phyloP scores from a whole-genome alignment of 768 basidiomycete species.

The Tubosaeta sp. region DNA sequence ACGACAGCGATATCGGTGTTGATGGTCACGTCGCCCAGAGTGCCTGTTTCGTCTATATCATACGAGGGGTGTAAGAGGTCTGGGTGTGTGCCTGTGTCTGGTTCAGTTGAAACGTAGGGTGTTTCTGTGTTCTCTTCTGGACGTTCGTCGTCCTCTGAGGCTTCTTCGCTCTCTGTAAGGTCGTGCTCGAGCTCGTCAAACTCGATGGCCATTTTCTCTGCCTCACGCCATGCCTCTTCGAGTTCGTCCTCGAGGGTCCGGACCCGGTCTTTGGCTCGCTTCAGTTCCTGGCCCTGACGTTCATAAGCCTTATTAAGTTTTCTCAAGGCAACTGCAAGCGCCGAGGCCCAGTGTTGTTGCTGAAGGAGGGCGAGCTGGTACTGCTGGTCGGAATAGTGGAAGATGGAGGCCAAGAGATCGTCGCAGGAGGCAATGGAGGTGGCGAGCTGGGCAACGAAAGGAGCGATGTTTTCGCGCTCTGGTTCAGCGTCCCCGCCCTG shows the following conservation, averaged over 20 bases:
- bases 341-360: slow-evolving; percentile 70
- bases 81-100: slow-evolving; percentile 12
- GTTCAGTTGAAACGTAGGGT: not conserved
- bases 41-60: slow-evolving; percentile 26
- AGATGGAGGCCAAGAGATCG: slow-evolving; percentile 50
- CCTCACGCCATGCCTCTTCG: slow-evolving; percentile 78
- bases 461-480: slow-evolving; percentile 36
- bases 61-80: not conserved
- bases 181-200: slow-evolving; percentile 57
- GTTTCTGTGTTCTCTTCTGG: not conserved
- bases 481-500: no score
- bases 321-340: slow-evolving; percentile 69
- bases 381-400: slow-evolving; percentile 58
- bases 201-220: slow-evolving; percentile 67
- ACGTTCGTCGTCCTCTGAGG: not conserved
- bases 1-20: slow-evolving; percentile 31
- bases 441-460: slow-evolving; percentile 54
- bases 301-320: slow-evolving; percentile 78
- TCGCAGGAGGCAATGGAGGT: slow-evolving; percentile 59
- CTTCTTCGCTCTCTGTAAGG: slow-evolving; percentile 20
- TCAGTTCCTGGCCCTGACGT: slow-evolving; percentile 56
- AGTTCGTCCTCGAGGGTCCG: slow-evolving; percentile 62
- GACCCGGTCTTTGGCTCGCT: slow-evolving; percentile 43
- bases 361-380: slow-evolving; percentile 56
- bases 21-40: slow-evolving; percentile 20